Evolutionary conservation across 352 stramenopile genomes (phyloP).

Genomic region (Phytophthora sp.): DNA sequence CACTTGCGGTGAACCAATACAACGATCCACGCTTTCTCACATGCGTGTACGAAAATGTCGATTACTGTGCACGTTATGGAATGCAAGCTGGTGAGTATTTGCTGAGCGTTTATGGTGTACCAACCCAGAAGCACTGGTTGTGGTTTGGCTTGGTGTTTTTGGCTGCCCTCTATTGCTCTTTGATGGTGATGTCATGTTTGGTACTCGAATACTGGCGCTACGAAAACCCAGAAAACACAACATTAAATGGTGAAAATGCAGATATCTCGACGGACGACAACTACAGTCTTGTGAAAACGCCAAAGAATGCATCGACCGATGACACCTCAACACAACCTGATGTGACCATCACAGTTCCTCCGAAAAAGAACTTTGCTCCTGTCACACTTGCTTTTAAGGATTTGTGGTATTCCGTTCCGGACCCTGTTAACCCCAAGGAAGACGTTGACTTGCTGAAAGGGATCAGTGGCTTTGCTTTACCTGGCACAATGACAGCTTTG

Average conservation of each 20-base stretch:
- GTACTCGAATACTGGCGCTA: slow-evolving; percentile 40
- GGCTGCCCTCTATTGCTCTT: slow-evolving; percentile 15
- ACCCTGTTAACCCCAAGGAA: slow-evolving; percentile 30
- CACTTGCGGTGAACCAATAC: slow-evolving; percentile 38
- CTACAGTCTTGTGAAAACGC: slow-evolving; percentile 20
- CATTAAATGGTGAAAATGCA: neutral
- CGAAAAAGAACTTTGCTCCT: slow-evolving; percentile 26
- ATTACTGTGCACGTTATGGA: slow-evolving; percentile 36
- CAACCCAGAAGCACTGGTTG: slow-evolving; percentile 28
- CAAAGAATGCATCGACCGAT: neutral
- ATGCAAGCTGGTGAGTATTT: slow-evolving; percentile 39
- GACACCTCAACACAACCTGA: neutral
- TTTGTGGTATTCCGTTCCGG: slow-evolving; percentile 46
- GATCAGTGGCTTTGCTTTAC: slow-evolving; percentile 53
- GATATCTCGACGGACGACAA: neutral
- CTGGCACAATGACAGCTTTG: slow-evolving; percentile 58
- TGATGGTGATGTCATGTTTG: slow-evolving; percentile 28
- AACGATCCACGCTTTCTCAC: slow-evolving; percentile 9
- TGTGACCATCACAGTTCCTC: neutral
- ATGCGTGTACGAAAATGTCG: slow-evolving; percentile 32
- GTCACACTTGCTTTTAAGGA: slow-evolving; percentile 46
- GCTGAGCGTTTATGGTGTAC: slow-evolving; percentile 31
- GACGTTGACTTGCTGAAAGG: slow-evolving; percentile 75
- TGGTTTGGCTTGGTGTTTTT: slow-evolving; percentile 34
- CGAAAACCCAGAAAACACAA: slow-evolving; percentile 15